Evolutionary conservation across 805 yeast genomes (phyloP), one percentile per base, ranked within the genome.

Genomic region (Sungouiella thailandica): DNA sequence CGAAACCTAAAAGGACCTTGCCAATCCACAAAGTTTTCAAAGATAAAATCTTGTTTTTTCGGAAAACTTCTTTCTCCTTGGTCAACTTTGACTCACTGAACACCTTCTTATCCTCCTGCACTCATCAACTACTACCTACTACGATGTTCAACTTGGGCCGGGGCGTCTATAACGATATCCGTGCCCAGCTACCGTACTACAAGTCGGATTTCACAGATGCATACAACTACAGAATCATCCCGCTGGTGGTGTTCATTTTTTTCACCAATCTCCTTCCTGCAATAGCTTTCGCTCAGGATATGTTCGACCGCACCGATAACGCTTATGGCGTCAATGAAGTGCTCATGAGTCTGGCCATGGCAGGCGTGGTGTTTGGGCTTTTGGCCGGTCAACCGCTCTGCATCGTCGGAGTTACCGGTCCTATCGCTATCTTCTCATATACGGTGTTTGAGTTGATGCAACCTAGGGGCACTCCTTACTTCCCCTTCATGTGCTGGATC

Each of bases 321-420:
- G 72, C 89, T 9, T 90, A 87, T 50, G 98, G 98, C 3, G 83
- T 93, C 4, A 93, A 90, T 52, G 98, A 90, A 52, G 83, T 90
- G 2, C 65, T 90, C 16, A 51, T 93, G 52, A 70, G 93, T 5
- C 78, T 89, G 20, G 96, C 96, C 0, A 58, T 93, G 53, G 97
- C 86, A 0, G 97, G 97, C 0, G 72, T 89, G 4, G 78, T 85
- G 2, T 90, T 93, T 63, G 96, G 97, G 0, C 46, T 84, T 5
- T 65, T 89, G 36, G 70, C 83, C 0, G 97, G 97, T 0, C 96
- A 89, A 48, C 98, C 98, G 0, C 59, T 93, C 17, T 85, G 96
- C 49, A 84, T 90, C 17, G 97, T 93, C 7, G 98, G 98, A 3
- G 97, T 90, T 4, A 93, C 97, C 0, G 98, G 97, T 0, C 98